Conservation (phyloP, 2,329 filamentous ascomycete genomes). For the Trichoderma asperellum region DNA sequence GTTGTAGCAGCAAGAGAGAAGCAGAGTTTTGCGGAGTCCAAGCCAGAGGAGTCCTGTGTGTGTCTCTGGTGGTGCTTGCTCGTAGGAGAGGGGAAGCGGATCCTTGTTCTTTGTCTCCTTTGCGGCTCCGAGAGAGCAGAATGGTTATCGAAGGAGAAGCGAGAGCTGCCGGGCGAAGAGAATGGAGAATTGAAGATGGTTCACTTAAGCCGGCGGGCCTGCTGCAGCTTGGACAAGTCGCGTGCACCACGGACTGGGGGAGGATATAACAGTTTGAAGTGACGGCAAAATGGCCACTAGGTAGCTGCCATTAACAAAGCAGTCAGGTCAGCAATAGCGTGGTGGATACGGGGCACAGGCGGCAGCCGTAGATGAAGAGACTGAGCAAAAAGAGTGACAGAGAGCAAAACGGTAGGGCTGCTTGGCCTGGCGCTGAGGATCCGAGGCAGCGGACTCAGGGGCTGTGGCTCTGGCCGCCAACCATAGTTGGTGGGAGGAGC, state of each 20-base stretch:
- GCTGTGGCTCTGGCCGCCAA: constrained; percentile 17
- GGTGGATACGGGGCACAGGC: constrained; percentile 14
- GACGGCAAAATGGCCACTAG: constrained; percentile 4
- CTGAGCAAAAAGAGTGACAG: not conserved
- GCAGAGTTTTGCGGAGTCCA: not conserved
- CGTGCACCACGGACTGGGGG: constrained; percentile 18
- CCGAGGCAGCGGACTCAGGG: constrained; percentile 27
- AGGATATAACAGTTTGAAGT: constrained; percentile 13
- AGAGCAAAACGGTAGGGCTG: constrained; percentile 24
- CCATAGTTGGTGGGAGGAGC: constrained; percentile 29
- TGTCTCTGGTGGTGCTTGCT: constrained; percentile 1
- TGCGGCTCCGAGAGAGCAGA: not conserved
- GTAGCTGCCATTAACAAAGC: constrained; percentile 15
- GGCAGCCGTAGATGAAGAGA: not conserved
- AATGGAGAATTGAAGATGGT: constrained; percentile 3
- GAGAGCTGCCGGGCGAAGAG: not conserved
- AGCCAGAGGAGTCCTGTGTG: not conserved
- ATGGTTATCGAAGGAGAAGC: not conserved
- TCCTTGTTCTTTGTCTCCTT: constrained; percentile 7
- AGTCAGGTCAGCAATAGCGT: constrained; percentile 15
- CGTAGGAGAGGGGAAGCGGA: constrained; percentile 12
- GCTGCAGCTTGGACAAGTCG: constrained; percentile 20
- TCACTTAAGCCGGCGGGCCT: constrained; percentile 12
- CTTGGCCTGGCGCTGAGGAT: constrained; percentile 27
- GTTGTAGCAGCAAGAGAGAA: not conserved